Evolutionary conservation across 75 land plant genomes (phyloP).

Genomic region (Cunninghamia lanceolata): DNA sequence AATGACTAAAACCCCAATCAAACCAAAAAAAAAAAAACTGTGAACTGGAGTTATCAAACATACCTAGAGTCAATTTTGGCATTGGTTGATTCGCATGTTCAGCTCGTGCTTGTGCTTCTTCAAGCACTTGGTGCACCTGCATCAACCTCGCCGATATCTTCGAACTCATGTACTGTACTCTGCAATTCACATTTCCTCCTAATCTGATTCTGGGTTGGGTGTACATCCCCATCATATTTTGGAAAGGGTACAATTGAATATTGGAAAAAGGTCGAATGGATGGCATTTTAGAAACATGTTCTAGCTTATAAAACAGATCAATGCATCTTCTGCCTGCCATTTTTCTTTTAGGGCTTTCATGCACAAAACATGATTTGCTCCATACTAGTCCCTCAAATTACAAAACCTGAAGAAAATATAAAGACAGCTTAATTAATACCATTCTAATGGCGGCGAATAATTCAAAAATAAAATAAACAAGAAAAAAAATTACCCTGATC

Average conservation of each 20-base stretch:
- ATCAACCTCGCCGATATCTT: neutral
- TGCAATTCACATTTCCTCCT: neutral
- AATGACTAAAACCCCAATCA: too few relatives aligned
- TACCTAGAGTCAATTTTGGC: constrained; percentile 9
- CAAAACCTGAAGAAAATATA: neutral
- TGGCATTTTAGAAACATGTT: neutral
- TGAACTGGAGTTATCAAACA: neutral
- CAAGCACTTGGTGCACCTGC: constrained; percentile 8
- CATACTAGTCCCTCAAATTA: neutral
- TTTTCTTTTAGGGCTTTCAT: neutral
- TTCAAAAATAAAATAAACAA: neutral
- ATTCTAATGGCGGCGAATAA: neutral
- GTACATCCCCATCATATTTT: neutral
- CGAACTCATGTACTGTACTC: constrained; percentile 4
- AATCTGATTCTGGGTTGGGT: neutral
- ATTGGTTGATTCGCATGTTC: constrained; percentile 4
- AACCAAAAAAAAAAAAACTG: neutral
- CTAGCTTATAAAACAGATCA: neutral
- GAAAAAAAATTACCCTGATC: neutral
- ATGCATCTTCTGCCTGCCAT: constrained; percentile 5
- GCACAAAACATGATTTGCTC: neutral
- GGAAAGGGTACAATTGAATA: too few relatives aligned
- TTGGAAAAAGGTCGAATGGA: neutral
- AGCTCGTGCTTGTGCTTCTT: constrained; percentile 6
- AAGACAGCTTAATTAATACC: neutral